Evolutionary conservation across 1,284 basidiomycete genomes (phyloP).

Genomic region (Ceraceosorus guamensis): DNA sequence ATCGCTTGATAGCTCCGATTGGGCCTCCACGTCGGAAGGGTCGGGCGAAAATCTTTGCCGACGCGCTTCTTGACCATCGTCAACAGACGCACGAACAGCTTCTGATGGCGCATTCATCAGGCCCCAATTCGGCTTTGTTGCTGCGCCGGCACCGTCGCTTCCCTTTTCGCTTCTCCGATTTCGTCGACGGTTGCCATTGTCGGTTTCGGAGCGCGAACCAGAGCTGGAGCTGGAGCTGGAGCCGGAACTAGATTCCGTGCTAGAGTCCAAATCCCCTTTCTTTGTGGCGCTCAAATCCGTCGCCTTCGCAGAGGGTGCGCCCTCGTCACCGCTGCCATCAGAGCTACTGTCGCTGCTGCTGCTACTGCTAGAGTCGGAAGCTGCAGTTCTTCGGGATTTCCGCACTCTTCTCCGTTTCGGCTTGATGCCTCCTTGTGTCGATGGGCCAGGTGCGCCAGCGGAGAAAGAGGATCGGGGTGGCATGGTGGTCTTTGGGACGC

Average conservation of each 20-base stretch:
- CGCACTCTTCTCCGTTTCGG: conserved; percentile 5
- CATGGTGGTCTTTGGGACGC: too few relatives aligned
- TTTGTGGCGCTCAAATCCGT: not conserved
- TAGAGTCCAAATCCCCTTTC: not conserved
- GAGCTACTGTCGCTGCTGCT: not conserved
- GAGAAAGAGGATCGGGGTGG: too few relatives aligned
- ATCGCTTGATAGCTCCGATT: not conserved
- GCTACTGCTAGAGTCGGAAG: not conserved
- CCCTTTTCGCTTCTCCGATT: too few relatives aligned
- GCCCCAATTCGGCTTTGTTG: not conserved
- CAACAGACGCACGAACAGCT: not conserved
- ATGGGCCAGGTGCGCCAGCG: too few relatives aligned
- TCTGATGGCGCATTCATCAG: not conserved
- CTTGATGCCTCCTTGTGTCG: too few relatives aligned
- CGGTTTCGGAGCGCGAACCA: too few relatives aligned
- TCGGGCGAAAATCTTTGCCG: too few relatives aligned
- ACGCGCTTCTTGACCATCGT: not conserved
- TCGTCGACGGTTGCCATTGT: too few relatives aligned
- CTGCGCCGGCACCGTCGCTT: too few relatives aligned
- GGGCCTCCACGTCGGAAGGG: too few relatives aligned
- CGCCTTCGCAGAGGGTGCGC: too few relatives aligned
- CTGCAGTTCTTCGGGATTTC: conserved; percentile 3
- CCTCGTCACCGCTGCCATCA: not conserved
- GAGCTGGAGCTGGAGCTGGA: not conserved
- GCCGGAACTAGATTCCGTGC: not conserved